phyloP scores from a whole-genome alignment of 768 basidiomycete species.

The Sistotremastrum suecicum region DNA sequence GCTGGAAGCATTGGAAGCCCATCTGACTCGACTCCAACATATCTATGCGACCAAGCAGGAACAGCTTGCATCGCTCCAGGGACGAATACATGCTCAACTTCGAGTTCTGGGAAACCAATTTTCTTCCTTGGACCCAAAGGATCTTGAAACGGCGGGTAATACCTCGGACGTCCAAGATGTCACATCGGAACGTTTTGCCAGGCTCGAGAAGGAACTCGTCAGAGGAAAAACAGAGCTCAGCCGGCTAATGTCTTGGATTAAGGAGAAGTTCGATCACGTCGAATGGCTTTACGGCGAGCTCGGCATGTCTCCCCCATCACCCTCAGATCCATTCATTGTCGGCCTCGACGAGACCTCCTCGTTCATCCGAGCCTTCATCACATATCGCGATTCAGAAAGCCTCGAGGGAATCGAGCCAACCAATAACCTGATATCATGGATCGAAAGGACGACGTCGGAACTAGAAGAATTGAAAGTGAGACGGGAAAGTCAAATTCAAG shows the following conservation, averaged over 20 bases:
- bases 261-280: conserved; percentile 53
- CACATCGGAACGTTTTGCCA: conserved; percentile 65
- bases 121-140: conserved; percentile 41
- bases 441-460: conserved; percentile 36
- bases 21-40: conserved; percentile 17
- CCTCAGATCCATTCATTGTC: conserved; percentile 27
- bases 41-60: conserved; percentile 68
- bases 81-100: conserved; percentile 44
- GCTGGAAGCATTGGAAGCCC: conserved; percentile 1
- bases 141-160: conserved; percentile 28
- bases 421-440: conserved; percentile 59
- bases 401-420: conserved; percentile 74
- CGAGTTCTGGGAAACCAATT: conserved; percentile 49
- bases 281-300: conserved; percentile 77
- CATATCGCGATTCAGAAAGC: conserved; percentile 21
- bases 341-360: conserved; percentile 9
- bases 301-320: conserved; percentile 48
- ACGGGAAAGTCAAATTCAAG: conserved; percentile 77
- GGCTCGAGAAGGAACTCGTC: conserved; percentile 72
- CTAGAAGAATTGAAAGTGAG: conserved; percentile 61
- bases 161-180: conserved; percentile 46
- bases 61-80: conserved; percentile 55
- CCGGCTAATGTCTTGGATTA: conserved; percentile 44
- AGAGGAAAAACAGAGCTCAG: conserved; percentile 64
- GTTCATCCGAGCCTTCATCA: conserved; percentile 1